A percentile compares a stretch with the other conserved stretches of the same genome.
These are phyloP conservation scores for Elsinoe necatrix DNA, from an alignment of 2,329 filamentous ascomycete species.

Conservation along the genomic window DNA sequence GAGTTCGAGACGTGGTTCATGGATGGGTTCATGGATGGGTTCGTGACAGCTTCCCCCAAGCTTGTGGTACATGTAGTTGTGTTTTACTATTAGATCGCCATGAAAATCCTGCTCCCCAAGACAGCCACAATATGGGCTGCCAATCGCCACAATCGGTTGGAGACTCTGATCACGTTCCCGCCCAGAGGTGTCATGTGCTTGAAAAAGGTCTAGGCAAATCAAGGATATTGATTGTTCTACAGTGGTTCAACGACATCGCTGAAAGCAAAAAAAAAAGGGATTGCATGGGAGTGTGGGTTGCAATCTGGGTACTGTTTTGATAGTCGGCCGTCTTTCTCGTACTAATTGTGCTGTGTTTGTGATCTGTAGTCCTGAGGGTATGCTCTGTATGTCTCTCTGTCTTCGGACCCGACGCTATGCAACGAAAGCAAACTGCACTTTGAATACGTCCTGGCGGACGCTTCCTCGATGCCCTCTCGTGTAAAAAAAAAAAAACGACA, in stretches of 20 bases:
- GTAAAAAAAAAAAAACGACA: neutral
- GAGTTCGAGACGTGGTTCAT: neutral
- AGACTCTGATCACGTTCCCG: neutral
- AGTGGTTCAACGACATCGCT: neutral
- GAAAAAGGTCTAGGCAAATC: neutral
- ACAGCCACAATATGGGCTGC: neutral
- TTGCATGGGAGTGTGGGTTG: neutral
- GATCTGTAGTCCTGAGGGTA: neutral
- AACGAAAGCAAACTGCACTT: neutral
- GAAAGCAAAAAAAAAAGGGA: neutral
- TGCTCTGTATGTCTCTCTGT: neutral
- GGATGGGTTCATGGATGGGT: too few species aligned
- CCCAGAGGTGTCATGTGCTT: neutral
- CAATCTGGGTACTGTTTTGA: constrained; percentile 2
- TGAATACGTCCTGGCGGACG: neutral
- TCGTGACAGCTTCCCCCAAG: neutral
- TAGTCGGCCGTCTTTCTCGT: constrained; percentile 4
- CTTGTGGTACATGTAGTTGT: neutral
- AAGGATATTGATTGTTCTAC: constrained; percentile 2
- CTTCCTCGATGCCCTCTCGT: neutral
- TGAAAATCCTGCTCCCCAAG: neutral
- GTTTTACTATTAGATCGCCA: neutral
- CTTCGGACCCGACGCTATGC: constrained; percentile 4
- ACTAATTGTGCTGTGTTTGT: neutral
- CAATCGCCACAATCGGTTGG: neutral